A percentile compares a stretch with the other conserved stretches of the same genome.
Evolutionary conservation across 148 eudicot genomes (phyloP).

Genomic region (Cornus kousa): DNA sequence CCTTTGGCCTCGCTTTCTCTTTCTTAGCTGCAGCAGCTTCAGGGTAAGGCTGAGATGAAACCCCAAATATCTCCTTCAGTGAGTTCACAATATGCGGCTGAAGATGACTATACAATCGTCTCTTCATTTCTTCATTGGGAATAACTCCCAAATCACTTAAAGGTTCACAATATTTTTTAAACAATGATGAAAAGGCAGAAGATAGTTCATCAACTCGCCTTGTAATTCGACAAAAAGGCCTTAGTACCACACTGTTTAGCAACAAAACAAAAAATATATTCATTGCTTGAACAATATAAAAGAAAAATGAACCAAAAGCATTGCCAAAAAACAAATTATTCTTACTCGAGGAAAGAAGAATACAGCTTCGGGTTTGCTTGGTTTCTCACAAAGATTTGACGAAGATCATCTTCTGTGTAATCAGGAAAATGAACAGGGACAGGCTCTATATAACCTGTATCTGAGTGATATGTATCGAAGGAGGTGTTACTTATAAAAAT

Average conservation of each 20-base stretch:
- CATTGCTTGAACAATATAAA: not conserved
- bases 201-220: slow-evolving; percentile 71
- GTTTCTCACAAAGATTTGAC: slow-evolving; percentile 63
- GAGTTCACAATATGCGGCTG: slow-evolving; percentile 58
- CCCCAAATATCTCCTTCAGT: slow-evolving; percentile 56
- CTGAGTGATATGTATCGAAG: slow-evolving; percentile 72
- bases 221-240: slow-evolving; percentile 73
- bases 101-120: slow-evolving; percentile 63
- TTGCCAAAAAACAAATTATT: not conserved
- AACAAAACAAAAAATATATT: slow-evolving; percentile 11
- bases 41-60: slow-evolving; percentile 31
- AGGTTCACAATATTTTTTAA: slow-evolving; percentile 68
- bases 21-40: slow-evolving; percentile 28
- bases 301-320: not conserved
- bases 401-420: slow-evolving; percentile 77
- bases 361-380: slow-evolving; percentile 57
- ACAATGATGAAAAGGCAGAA: slow-evolving; percentile 54
- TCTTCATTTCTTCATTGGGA: slow-evolving; percentile 62
- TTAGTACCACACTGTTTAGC: slow-evolving; percentile 59
- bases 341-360: slow-evolving; percentile 92
- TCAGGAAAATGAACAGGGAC: slow-evolving; percentile 73
- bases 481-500: slow-evolving; percentile 77
- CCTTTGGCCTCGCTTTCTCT: slow-evolving; percentile 42
- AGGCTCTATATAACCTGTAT: slow-evolving; percentile 77
- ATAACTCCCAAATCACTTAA: slow-evolving; percentile 38